phyloP scores from a whole-genome alignment of 257 asterid species.

The Solanum clarkiae region DNA sequence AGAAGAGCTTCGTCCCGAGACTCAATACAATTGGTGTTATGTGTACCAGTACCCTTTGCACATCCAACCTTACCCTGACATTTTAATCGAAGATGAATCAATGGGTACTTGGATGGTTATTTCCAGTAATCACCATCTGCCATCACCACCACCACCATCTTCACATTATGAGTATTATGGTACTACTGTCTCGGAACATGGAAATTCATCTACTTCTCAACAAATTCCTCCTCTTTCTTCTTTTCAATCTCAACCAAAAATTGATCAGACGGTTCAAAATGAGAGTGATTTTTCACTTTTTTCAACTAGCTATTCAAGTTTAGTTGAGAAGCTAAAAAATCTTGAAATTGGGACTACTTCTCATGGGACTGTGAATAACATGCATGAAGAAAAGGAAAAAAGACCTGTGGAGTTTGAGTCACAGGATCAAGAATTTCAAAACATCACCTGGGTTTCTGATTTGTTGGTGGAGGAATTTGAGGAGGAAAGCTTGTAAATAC shows the following conservation, averaged over 20 bases:
- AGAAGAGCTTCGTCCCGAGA: not conserved
- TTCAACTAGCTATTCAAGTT: not conserved
- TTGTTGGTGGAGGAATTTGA: not conserved
- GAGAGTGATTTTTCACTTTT: not conserved
- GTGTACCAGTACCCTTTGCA: not conserved
- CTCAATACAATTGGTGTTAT: not conserved
- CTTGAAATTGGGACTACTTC: not conserved
- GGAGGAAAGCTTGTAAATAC: not conserved
- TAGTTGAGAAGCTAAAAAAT: not conserved
- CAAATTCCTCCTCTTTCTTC: not conserved
- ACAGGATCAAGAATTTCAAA: not conserved
- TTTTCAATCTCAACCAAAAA: not conserved
- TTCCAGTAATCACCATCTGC: not conserved
- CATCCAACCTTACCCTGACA: not conserved
- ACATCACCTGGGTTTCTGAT: not conserved
- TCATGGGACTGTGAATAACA: not conserved
- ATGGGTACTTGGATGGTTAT: not conserved
- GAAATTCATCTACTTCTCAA: not conserved
- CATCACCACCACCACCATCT: not conserved
- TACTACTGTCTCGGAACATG: not conserved
- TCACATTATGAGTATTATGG: not conserved
- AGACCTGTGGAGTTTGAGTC: not conserved
- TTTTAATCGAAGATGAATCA: not conserved
- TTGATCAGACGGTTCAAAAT: not conserved
- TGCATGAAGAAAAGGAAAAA: not conserved